Evolutionary conservation across 805 yeast genomes (phyloP), one percentile per base, ranked within the genome.

Genomic region (Spencermartinsiella europaea): DNA sequence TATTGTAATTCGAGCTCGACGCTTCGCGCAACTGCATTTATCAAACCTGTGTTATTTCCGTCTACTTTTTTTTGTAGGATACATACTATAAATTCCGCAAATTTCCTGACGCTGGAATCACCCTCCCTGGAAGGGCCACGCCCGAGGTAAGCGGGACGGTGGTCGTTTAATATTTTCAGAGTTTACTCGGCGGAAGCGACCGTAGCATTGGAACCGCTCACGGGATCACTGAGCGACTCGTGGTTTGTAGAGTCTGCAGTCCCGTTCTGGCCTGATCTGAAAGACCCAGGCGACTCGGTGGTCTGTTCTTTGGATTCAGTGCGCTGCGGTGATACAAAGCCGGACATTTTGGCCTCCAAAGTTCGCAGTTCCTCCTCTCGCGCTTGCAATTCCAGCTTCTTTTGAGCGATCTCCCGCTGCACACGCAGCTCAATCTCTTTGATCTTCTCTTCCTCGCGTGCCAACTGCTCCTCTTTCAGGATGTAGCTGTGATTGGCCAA

Each of bases 351-450:
- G 10, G 68, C 65, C 49, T 70, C 74, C 41, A 70, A 61, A 27
- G 62, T 68, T 21, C 63, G 61, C 34, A 70, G 62, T 54, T 70
- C 72, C 20, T 61, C 55, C 53, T 71, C 74, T 25, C 74, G 65
- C 12, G 67, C 63, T 21, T 51, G 44, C 16, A 70, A 55, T 49
- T 63, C 64, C 15, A 56, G 57, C 19, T 69, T 58, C 57, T 63
- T 61, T 35, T 63, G 68, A 38, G 64, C 66, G 43, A 70, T 62
- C 46, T 69, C 74, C 28, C 59, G 57, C 40, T 61, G 68, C 12
- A 69, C 66, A 22, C 64, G 56, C 35, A 52, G 52, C 51, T 70
- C 73, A 34, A 64, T 62, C 44, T 64, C 72, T n/a, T 61, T 59
- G 17, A 70, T 58, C 50, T 59, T 57, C 41, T 59, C 66, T 42